phyloP scores from a whole-genome alignment of 2,329 filamentous ascomycete genomes.

The Talaromyces sp. region DNA sequence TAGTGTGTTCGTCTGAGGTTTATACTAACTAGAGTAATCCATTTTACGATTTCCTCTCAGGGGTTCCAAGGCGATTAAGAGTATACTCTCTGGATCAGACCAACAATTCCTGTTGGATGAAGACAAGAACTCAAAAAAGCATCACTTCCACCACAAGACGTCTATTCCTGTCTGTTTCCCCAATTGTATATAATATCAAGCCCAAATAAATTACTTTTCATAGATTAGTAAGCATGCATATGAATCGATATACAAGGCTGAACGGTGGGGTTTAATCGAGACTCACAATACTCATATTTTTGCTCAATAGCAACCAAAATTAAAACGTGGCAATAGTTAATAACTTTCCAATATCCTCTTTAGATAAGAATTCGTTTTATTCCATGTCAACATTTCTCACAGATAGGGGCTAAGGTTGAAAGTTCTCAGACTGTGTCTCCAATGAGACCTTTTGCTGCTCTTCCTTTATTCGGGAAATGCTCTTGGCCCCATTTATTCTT shows the following conservation, averaged over 20 bases:
- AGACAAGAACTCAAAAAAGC: too few relatives aligned
- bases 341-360: background rate
- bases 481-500: background rate
- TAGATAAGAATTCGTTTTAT: background rate
- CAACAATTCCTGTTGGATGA: too few relatives aligned
- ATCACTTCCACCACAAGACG: background rate
- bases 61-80: too few relatives aligned
- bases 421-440: background rate
- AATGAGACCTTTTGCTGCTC: background rate
- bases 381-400: background rate
- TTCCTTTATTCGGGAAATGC: background rate
- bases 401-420: background rate
- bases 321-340: background rate
- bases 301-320: background rate
- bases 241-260: background rate
- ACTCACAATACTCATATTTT: background rate
- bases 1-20: too few relatives aligned
- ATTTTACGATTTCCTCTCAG: too few relatives aligned
- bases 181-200: background rate
- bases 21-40: too few relatives aligned
- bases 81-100: too few relatives aligned
- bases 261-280: background rate
- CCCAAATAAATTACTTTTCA: background rate
- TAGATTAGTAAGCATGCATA: background rate
- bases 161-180: background rate